Evolutionary conservation across 148 eudicot genomes (phyloP).

Genomic region (Fagopyrum esculentum): DNA sequence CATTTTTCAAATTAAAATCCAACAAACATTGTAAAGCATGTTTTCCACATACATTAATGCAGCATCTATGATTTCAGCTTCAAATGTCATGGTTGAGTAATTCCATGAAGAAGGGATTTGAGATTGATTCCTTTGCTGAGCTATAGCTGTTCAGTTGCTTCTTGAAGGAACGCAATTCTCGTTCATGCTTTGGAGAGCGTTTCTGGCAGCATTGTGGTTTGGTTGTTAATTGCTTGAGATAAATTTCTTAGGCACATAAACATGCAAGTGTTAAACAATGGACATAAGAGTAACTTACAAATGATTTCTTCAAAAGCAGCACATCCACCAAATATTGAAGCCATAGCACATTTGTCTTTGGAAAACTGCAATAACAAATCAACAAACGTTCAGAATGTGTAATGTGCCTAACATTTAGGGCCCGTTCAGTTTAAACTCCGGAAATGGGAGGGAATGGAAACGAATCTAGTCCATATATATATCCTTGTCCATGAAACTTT

Average conservation of each 20-base stretch:
- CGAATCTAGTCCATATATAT: too few species aligned
- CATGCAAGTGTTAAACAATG: neutral
- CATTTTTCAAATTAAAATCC: neutral
- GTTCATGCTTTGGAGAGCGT: conserved; percentile 62
- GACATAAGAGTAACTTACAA: conserved; percentile 37
- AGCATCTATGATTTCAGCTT: neutral
- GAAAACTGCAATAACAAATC: conserved; percentile 56
- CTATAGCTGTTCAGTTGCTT: conserved; percentile 59
- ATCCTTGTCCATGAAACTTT: too few species aligned
- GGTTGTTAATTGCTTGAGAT: neutral
- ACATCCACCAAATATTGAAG: conserved; percentile 85
- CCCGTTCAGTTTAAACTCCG: too few species aligned
- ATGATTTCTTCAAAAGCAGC: conserved; percentile 65
- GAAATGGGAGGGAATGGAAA: too few species aligned
- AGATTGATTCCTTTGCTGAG: conserved; percentile 66
- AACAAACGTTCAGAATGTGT: neutral
- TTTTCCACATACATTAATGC: neutral
- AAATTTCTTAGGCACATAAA: neutral
- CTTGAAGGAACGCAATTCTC: conserved; percentile 70
- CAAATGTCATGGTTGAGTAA: conserved; percentile 22
- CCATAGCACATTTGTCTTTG: conserved; percentile 90
- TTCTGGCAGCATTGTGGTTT: conserved; percentile 31
- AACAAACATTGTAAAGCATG: neutral
- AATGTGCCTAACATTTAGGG: neutral
- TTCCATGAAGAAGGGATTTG: conserved; percentile 65